Conservation (phyloP, 768 basidiomycete genomes). For the Trametes meyenii region DNA sequence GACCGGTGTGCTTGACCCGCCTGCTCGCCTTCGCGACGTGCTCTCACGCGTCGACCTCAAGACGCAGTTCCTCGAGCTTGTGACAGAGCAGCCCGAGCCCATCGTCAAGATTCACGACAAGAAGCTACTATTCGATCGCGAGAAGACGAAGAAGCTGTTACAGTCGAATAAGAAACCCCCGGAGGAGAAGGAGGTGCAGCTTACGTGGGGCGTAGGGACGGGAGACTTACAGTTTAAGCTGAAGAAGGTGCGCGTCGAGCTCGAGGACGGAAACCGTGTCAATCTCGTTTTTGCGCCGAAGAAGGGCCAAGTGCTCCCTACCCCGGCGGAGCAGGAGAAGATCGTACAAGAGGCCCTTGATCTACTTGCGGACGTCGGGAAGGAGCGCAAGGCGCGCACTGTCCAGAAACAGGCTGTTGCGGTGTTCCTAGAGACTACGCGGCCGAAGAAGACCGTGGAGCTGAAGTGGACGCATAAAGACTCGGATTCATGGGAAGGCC, state of each 20-base stretch:
- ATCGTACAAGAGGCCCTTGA: slow-evolving; percentile 48
- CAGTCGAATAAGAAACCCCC: slow-evolving; percentile 29
- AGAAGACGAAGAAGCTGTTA: slow-evolving; percentile 39
- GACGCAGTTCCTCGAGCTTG: slow-evolving; percentile 56
- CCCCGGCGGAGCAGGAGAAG: slow-evolving; percentile 42
- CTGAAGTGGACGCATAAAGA: slow-evolving; percentile 15
- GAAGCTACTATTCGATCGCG: slow-evolving; percentile 43
- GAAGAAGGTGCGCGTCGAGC: slow-evolving; percentile 53
- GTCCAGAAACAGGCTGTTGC: slow-evolving; percentile 35
- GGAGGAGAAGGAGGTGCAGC: slow-evolving; percentile 66
- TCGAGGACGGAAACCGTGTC: slow-evolving; percentile 63
- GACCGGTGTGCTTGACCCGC: slow-evolving; percentile 42
- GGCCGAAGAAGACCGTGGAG: slow-evolving; percentile 8
- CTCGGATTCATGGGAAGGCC: slow-evolving; percentile 7
- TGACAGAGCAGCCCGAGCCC: slow-evolving; percentile 50
- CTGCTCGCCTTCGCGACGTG: slow-evolving; percentile 43
- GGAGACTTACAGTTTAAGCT: slow-evolving; percentile 72
- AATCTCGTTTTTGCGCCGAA: slow-evolving; percentile 59
- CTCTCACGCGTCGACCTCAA: slow-evolving; percentile 47
- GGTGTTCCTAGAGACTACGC: slow-evolving; percentile 10
- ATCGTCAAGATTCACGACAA: slow-evolving; percentile 62
- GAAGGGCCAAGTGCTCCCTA: slow-evolving; percentile 42
- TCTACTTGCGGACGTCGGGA: slow-evolving; percentile 49
- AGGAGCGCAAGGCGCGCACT: slow-evolving; percentile 54
- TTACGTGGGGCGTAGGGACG: slow-evolving; percentile 65